phyloP scores from a whole-genome alignment of 768 basidiomycete species.

The Collybiopsis confluens region DNA sequence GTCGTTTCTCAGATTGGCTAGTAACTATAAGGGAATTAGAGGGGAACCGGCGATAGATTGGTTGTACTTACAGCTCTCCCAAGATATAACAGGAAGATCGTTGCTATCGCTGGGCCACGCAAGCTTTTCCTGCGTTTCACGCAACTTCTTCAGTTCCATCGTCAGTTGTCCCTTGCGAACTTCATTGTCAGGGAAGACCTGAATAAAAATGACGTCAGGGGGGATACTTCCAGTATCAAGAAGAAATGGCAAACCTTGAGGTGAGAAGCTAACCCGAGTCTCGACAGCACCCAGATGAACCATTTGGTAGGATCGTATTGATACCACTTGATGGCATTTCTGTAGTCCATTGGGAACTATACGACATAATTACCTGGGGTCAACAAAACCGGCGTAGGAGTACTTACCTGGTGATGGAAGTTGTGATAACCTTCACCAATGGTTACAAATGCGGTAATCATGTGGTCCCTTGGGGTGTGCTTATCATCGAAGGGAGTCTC shows the following conservation, averaged over 20 bases:
- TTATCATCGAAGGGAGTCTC: slow-evolving; percentile 93
- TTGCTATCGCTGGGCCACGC: slow-evolving; percentile 75
- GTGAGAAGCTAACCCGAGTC: slow-evolving; percentile 65
- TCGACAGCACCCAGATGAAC: slow-evolving; percentile 68
- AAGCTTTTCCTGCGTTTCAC: slow-evolving; percentile 70
- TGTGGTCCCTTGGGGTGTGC: slow-evolving; percentile 86
- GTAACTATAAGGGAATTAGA: slow-evolving; percentile 46
- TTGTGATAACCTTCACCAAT: slow-evolving; percentile 98
- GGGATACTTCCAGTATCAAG: not conserved
- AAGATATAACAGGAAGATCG: slow-evolving; percentile 50
- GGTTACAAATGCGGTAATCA: slow-evolving; percentile 85
- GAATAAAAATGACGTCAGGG: slow-evolving; percentile 1
- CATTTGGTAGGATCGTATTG: slow-evolving; percentile 93
- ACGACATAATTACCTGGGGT: not conserved
- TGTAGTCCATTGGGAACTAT: slow-evolving; percentile 94
- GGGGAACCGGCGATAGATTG: slow-evolving; percentile 12
- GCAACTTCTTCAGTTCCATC: slow-evolving; percentile 88
- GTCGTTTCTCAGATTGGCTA: slow-evolving; percentile 73
- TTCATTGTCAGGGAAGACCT: slow-evolving; percentile 54
- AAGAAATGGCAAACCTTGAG: slow-evolving; percentile 42
- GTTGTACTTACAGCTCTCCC: slow-evolving; percentile 11
- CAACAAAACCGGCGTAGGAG: not conserved
- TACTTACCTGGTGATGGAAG: slow-evolving; percentile 73
- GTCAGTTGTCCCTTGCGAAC: slow-evolving; percentile 87
- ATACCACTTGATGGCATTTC: slow-evolving; percentile 93